Evolutionary conservation across 306 rosid species (phyloP).

Genomic region (Dalbergia cochinchinensis): DNA sequence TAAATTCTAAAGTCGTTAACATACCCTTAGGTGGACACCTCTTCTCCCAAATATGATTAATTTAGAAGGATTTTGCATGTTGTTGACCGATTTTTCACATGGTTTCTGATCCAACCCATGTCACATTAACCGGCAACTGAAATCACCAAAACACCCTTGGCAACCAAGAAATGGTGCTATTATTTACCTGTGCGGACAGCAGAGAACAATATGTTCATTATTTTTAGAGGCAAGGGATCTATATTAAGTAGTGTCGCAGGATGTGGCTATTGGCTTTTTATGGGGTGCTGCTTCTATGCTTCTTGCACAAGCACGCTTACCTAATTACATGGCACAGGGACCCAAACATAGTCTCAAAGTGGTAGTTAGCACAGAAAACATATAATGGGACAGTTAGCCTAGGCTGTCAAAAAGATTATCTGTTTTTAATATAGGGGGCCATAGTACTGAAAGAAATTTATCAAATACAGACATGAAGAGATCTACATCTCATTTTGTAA

Average conservation of each 20-base stretch:
- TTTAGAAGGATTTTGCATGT: constrained; percentile 62
- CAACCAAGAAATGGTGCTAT: neutral
- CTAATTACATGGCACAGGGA: constrained; percentile 44
- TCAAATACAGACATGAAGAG: constrained; percentile 50
- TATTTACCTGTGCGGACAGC: constrained; percentile 30
- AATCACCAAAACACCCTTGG: constrained; percentile 54
- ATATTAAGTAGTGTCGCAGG: constrained; percentile 27
- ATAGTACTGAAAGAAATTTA: constrained; percentile 52
- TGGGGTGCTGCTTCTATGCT: constrained; percentile 44
- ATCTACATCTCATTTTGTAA: constrained; percentile 50
- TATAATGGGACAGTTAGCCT: constrained; percentile 34
- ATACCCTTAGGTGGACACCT: constrained; percentile 39
- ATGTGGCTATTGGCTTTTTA: constrained; percentile 37
- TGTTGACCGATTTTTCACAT: constrained; percentile 63
- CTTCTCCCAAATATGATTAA: constrained; percentile 52
- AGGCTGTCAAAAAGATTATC: constrained; percentile 45
- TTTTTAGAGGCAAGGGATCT: constrained; percentile 43
- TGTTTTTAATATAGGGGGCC: constrained; percentile 50
- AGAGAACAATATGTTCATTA: constrained; percentile 2
- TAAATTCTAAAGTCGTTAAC: too few relatives aligned
- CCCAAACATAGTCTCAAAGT: constrained; percentile 40
- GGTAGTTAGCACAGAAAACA: constrained; percentile 33
- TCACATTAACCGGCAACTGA: constrained; percentile 33
- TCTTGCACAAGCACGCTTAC: constrained; percentile 4
- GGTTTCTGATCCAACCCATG: constrained; percentile 65